Conservation (phyloP, 331 rosid genomes). For the Rosa hybrid region DNA sequence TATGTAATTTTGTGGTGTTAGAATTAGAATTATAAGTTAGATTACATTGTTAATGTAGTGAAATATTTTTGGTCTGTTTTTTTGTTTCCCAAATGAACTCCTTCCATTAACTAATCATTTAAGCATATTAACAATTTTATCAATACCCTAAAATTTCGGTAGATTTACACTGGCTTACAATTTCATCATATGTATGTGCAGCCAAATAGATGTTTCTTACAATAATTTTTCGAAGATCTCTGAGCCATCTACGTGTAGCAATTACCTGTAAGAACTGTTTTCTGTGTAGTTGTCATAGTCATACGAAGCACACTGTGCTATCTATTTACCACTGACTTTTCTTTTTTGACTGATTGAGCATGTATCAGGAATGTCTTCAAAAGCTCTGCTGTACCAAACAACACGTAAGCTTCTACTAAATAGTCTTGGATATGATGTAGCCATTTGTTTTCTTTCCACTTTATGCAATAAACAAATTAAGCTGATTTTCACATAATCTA, state of each 20-base stretch:
- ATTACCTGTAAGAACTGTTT: neutral
- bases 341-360: neutral
- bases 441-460: neutral
- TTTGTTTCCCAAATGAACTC: too few relatives aligned
- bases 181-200: neutral
- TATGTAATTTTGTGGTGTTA: too few relatives aligned
- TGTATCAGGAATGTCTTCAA: slow-evolving; percentile 23
- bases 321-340: neutral
- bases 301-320: neutral
- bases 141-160: neutral
- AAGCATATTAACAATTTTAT: neutral
- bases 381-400: neutral
- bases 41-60: too few relatives aligned
- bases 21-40: too few relatives aligned
- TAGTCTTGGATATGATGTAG: neutral
- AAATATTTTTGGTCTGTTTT: too few relatives aligned
- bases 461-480: neutral
- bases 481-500: neutral
- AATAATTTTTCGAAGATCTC: neutral
- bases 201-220: slow-evolving; percentile 16
- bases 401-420: slow-evolving; percentile 13
- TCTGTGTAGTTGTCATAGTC: neutral
- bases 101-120: too few relatives aligned
- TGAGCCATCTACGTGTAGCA: neutral
- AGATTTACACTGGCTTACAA: neutral